phyloP scores from a whole-genome alignment of 192 early-diverging fungal genomes.

The Phycomyces nitens region DNA sequence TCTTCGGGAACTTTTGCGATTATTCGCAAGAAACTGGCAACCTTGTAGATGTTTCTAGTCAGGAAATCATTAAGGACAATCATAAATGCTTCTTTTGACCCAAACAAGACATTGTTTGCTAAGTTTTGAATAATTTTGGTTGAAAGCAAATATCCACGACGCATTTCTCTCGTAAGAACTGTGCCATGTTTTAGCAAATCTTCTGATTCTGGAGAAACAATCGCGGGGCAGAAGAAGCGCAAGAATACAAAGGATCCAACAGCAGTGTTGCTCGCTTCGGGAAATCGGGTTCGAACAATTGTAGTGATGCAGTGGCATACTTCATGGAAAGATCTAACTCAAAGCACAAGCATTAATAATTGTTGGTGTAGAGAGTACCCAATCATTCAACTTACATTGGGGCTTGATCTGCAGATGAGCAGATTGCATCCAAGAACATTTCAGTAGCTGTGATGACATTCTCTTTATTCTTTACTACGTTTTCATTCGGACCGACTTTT shows the following conservation, averaged over 20 bases:
- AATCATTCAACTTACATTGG: conserved; percentile 42
- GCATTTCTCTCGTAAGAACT: conserved; percentile 57
- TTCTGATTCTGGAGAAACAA: conserved; percentile 68
- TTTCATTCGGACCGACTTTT: conserved; percentile 54
- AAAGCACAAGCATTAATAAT: not conserved
- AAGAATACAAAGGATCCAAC: conserved; percentile 83
- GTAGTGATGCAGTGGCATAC: conserved; percentile 63
- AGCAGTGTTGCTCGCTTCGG: conserved; percentile 63
- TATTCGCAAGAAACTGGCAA: conserved; percentile 60
- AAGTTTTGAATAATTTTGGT: conserved; percentile 87
- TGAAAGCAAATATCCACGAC: conserved; percentile 71
- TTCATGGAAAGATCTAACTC: conserved; percentile 45
- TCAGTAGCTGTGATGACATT: conserved; percentile 64
- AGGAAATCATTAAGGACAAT: conserved; percentile 71
- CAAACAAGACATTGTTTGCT: conserved; percentile 83
- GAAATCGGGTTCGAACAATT: conserved; percentile 63
- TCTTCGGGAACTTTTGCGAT: conserved; percentile 39
- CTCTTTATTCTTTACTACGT: conserved; percentile 55
- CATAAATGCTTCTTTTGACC: conserved; percentile 82
- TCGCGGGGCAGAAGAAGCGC: conserved; percentile 81
- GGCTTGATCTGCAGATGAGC: conserved; percentile 49
- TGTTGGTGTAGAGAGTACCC: too few species aligned
- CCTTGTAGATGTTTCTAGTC: conserved; percentile 59
- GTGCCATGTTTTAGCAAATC: conserved; percentile 35
- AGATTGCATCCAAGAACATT: conserved; percentile 67